Conservation (phyloP, 1,139 yeast species). For the Taphrina wiesneri region DNA sequence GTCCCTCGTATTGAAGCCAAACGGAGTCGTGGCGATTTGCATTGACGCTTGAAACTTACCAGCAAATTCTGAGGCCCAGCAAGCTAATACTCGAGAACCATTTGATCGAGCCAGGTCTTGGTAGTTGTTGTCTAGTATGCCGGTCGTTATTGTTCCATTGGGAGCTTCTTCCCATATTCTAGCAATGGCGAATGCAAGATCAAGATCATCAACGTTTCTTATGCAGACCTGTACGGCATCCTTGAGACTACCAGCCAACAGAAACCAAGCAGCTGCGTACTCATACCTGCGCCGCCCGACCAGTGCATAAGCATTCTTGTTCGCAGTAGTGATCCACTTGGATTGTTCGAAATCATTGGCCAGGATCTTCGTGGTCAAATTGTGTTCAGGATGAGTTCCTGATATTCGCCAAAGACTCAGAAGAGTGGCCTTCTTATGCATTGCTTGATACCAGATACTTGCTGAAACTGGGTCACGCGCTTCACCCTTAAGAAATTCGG, state of each 20-base stretch:
- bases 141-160: not conserved
- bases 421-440: slow-evolving; percentile 72
- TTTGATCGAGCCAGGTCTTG: not conserved
- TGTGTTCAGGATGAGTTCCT: slow-evolving; percentile 73
- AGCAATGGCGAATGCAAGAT: slow-evolving; percentile 12
- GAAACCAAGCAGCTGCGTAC: slow-evolving; percentile 87
- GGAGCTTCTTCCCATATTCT: slow-evolving; percentile 5
- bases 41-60: not conserved
- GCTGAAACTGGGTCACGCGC: slow-evolving; percentile 71
- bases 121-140: not conserved
- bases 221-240: slow-evolving; percentile 69
- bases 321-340: slow-evolving; percentile 85
- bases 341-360: slow-evolving; percentile 69
- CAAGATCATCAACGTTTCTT: not conserved
- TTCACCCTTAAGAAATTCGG: slow-evolving; percentile 52
- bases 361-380: slow-evolving; percentile 74
- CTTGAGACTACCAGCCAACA: slow-evolving; percentile 71
- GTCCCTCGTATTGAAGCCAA: not conserved
- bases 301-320: slow-evolving; percentile 87
- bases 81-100: slow-evolving; percentile 1
- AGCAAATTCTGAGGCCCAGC: not conserved
- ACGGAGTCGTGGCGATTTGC: not conserved
- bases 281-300: slow-evolving; percentile 78
- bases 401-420: slow-evolving; percentile 82
- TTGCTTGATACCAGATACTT: slow-evolving; percentile 73